Percentiles rank a stretch among this genome's conserved stretches.
Conservation (phyloP, 2,329 filamentous ascomycete species). For the Diaporthe sp. region DNA sequence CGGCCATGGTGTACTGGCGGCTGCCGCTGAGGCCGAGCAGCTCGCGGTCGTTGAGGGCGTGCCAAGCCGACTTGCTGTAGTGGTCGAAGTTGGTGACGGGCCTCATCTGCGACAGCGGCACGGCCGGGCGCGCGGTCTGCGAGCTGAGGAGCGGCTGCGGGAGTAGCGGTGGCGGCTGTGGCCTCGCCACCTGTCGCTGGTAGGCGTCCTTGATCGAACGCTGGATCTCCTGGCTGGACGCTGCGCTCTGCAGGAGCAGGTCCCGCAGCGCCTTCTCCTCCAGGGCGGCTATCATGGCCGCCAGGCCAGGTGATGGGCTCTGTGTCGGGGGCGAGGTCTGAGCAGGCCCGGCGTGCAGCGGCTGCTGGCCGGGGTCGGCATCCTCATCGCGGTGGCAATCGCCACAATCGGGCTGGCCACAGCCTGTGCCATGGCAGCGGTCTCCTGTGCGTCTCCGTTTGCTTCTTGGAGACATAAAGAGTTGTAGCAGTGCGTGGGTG, state of each 20-base stretch:
- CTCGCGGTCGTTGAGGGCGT: constrained; percentile 31
- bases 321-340: not conserved
- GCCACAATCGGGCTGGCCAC: constrained; percentile 25
- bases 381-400: constrained; percentile 23
- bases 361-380: not conserved
- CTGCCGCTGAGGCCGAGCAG: constrained; percentile 28
- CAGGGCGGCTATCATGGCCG: constrained; percentile 25
- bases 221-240: constrained; percentile 23
- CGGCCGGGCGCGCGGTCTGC: not conserved
- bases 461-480: constrained; percentile 29
- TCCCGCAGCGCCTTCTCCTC: constrained; percentile 30
- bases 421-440: constrained; percentile 23
- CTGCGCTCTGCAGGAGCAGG: constrained; percentile 24
- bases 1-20: constrained; percentile 20
- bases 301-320: constrained; percentile 3
- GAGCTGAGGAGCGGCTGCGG: constrained; percentile 2
- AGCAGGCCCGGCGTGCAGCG: not conserved
- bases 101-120: constrained; percentile 27
- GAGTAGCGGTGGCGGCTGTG: constrained; percentile 15
- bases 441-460: constrained; percentile 31
- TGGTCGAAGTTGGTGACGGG: constrained; percentile 35
- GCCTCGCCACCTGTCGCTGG: not conserved
- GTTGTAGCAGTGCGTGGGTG: constrained; percentile 1
- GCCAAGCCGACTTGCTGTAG: constrained; percentile 36
- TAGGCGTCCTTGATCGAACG: constrained; percentile 16